Evolutionary conservation across 2,329 filamentous ascomycete genomes (phyloP).

Genomic region (Colletotrichum sp.): DNA sequence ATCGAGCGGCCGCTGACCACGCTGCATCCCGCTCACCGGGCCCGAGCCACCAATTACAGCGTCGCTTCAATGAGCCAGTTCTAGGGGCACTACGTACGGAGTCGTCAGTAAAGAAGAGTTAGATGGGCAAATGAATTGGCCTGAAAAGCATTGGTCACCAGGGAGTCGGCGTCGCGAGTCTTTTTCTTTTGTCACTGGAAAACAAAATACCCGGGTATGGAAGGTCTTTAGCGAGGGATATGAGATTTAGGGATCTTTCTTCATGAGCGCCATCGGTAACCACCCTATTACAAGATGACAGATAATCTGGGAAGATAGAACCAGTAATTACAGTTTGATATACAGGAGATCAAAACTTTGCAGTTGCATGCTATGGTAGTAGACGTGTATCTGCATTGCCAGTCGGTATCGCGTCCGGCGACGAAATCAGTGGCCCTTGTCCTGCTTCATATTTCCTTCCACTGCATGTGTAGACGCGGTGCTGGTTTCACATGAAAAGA

Average conservation of each 20-base stretch:
- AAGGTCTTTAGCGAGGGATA: not conserved
- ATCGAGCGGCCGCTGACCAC: slow-evolving; percentile 62
- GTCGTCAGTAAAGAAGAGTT: not conserved
- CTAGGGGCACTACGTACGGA: slow-evolving; percentile 27
- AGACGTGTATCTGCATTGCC: not conserved
- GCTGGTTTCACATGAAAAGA: not conserved
- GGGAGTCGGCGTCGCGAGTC: not conserved
- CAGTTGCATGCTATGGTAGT: not conserved
- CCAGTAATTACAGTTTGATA: not conserved
- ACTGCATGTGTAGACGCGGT: not conserved
- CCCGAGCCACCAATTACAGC: slow-evolving; percentile 48
- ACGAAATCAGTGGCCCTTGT: not conserved
- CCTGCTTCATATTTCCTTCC: not conserved
- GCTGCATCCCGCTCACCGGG: slow-evolving; percentile 55
- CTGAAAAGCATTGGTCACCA: not conserved
- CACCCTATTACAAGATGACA: not conserved
- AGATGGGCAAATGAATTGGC: not conserved
- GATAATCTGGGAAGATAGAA: slow-evolving; percentile 3
- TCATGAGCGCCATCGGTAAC: not conserved
- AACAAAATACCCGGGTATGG: slow-evolving; percentile 14
- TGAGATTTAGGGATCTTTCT: not conserved
- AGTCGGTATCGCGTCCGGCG: not conserved
- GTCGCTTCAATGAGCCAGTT: slow-evolving; percentile 54
- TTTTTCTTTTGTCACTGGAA: not conserved
- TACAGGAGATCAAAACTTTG: not conserved